phyloP scores from a whole-genome alignment of 768 basidiomycete genomes.

The Podaxis sp. region DNA sequence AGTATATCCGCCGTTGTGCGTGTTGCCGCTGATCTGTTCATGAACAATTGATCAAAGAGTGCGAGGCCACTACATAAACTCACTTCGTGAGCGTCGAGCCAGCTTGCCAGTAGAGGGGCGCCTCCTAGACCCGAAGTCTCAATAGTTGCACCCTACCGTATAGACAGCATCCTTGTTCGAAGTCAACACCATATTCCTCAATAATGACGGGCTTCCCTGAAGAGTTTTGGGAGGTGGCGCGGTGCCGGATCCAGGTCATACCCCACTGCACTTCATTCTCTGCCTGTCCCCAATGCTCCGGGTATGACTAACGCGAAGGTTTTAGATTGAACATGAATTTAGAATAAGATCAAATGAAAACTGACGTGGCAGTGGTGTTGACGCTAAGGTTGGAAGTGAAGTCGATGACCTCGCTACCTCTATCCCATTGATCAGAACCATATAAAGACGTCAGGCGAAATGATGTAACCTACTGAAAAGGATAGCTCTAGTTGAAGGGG shows the following conservation, averaged over 20 bases:
- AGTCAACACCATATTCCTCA: slow-evolving; percentile 63
- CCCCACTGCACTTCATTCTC: slow-evolving; percentile 44
- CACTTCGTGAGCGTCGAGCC: slow-evolving; percentile 18
- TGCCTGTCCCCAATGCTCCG: slow-evolving; percentile 43
- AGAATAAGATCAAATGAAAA: background rate
- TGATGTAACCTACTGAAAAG: background rate
- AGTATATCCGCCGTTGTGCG: slow-evolving; percentile 39
- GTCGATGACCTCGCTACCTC: background rate
- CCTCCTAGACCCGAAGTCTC: slow-evolving; percentile 19
- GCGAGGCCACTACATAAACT: background rate
- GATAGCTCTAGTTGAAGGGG: no score
- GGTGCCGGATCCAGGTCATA: slow-evolving; percentile 50
- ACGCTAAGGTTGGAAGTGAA: background rate
- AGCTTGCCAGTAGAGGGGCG: slow-evolving; percentile 43
- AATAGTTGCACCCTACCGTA: slow-evolving; percentile 53
- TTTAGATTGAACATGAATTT: background rate
- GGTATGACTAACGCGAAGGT: slow-evolving; percentile 17
- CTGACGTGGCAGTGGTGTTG: background rate
- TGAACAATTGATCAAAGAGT: background rate
- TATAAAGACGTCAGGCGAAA: background rate
- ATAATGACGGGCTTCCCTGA: slow-evolving; percentile 57
- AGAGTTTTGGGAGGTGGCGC: slow-evolving; percentile 30
- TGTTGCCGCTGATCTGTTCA: slow-evolving; percentile 26
- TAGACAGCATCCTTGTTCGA: slow-evolving; percentile 42
- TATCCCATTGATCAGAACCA: background rate